These are phyloP conservation scores for Mitragyna speciosa DNA, from an alignment of 257 asterid genomes.

Conservation along the genomic window DNA sequence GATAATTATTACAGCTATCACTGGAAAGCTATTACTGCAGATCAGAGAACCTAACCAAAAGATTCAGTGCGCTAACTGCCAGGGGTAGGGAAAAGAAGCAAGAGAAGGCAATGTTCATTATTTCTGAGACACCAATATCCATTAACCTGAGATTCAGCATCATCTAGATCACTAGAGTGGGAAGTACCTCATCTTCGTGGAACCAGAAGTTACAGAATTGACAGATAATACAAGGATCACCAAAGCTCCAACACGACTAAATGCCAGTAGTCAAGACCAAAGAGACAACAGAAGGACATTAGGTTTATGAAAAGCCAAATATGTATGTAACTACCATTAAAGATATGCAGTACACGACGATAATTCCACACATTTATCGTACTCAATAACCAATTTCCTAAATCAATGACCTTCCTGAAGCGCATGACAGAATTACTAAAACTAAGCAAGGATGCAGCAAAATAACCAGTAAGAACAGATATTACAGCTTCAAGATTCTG, in stretches of 20 bases:
- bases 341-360: background rate
- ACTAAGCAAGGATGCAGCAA: background rate
- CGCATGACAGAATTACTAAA: background rate
- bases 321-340: background rate
- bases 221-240: background rate
- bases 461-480: background rate
- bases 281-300: background rate
- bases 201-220: background rate
- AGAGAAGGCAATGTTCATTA: background rate
- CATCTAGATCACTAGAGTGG: background rate
- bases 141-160: background rate
- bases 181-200: background rate
- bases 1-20: background rate
- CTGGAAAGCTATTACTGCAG: too few species aligned
- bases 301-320: background rate
- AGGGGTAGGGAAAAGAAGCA: background rate
- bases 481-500: background rate
- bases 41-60: background rate
- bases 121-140: background rate
- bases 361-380: background rate
- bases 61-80: background rate
- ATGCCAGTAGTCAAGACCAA: background rate
- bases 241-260: background rate
- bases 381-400: background rate
- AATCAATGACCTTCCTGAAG: background rate